Conservation (phyloP, 306 rosid species). For the Geum urbanum region DNA sequence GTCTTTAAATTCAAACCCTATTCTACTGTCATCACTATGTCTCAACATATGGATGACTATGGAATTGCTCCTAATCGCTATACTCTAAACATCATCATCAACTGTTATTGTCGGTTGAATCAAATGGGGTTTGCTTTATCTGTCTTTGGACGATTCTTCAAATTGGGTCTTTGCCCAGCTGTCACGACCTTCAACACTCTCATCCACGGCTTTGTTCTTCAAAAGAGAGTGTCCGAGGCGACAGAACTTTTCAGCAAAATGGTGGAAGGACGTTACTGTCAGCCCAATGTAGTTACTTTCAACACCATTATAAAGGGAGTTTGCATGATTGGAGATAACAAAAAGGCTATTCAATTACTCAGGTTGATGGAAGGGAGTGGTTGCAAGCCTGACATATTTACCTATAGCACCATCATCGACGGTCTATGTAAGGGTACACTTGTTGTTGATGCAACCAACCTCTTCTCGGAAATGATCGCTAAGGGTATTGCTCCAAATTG, state of each 20-base stretch:
- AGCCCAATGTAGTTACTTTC: neutral
- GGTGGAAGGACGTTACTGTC: constrained; percentile 11
- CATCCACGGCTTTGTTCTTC: too few relatives aligned
- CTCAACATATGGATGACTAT: neutral
- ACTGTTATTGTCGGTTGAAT: neutral
- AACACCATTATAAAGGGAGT: neutral
- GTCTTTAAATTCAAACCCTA: neutral
- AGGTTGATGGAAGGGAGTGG: neutral
- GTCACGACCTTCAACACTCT: too few relatives aligned
- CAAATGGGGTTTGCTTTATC: neutral
- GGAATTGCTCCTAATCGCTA: neutral
- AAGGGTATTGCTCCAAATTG: neutral
- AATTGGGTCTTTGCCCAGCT: neutral
- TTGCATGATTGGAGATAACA: neutral
- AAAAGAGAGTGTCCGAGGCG: constrained; percentile 7
- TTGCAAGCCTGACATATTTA: neutral
- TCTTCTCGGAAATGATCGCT: neutral
- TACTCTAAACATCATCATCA: neutral
- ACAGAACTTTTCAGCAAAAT: neutral
- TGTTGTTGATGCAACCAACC: neutral
- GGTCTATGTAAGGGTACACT: neutral
- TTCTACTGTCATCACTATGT: neutral
- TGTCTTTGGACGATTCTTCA: neutral
- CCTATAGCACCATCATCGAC: neutral
- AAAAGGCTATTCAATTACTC: neutral